A percentile compares a stretch with the other conserved stretches of the same genome.
Conservation (phyloP, 1,284 basidiomycete genomes). For the Cutaneotrichosporon cutaneum region DNA sequence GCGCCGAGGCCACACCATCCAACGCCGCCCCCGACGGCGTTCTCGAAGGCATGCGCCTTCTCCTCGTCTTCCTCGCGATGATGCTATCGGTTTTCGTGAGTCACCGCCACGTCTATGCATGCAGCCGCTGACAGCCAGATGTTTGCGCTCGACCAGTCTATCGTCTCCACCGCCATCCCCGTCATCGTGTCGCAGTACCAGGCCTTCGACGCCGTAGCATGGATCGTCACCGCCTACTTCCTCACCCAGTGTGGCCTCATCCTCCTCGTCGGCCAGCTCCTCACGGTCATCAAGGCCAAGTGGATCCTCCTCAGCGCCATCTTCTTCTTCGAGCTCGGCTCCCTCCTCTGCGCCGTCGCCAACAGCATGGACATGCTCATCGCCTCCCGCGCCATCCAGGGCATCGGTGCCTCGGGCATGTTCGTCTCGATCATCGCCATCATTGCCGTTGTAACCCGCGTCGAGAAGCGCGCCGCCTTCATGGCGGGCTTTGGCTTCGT, state of each 20-base stretch:
- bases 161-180: slow-evolving; percentile 54
- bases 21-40: slow-evolving; percentile 19
- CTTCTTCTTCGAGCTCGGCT: slow-evolving; percentile 56
- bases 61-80: slow-evolving; percentile 40
- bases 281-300: slow-evolving; percentile 54
- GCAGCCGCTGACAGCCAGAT: slow-evolving; percentile 21
- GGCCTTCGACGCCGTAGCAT: slow-evolving; percentile 51
- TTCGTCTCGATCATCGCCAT: slow-evolving; percentile 54
- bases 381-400: slow-evolving; percentile 56
- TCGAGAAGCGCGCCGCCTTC: slow-evolving; percentile 54
- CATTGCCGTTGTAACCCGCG: slow-evolving; percentile 49
- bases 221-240: slow-evolving; percentile 57
- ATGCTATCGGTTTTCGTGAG: slow-evolving; percentile 49
- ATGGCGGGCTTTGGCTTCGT: slow-evolving; percentile 48
- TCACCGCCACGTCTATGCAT: slow-evolving; percentile 8
- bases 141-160: slow-evolving; percentile 42
- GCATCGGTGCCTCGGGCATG: slow-evolving; percentile 41
- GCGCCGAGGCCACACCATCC: not conserved
- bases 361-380: slow-evolving; percentile 54
- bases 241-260: slow-evolving; percentile 53
- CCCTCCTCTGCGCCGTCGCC: slow-evolving; percentile 58
- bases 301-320: slow-evolving; percentile 56
- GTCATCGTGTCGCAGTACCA: slow-evolving; percentile 56
- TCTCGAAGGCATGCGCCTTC: slow-evolving; percentile 32
- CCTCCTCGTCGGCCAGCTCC: slow-evolving; percentile 53